These are phyloP conservation scores for Yarrowia sp. DNA, from an alignment of 805 yeast species.

Conservation along the genomic window DNA sequence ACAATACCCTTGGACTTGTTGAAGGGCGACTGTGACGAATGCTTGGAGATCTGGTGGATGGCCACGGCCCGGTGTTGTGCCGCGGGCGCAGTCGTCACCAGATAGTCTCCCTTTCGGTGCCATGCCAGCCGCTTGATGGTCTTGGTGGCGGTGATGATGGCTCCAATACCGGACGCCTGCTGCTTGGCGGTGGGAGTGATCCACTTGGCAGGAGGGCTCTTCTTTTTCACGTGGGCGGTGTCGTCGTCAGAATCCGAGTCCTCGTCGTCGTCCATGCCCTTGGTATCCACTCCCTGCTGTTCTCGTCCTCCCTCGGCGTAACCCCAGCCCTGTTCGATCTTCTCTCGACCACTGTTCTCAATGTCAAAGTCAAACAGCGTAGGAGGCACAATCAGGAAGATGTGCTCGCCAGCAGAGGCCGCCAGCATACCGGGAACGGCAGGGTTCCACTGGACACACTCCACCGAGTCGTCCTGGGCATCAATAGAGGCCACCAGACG, in stretches of 20 bases:
- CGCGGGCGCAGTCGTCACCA: constrained; percentile 95
- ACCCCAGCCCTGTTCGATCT: constrained; percentile 92
- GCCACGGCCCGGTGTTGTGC: constrained; percentile 86
- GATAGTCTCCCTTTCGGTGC: constrained; percentile 98
- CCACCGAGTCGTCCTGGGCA: constrained; percentile 75
- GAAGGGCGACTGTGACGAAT: constrained; percentile 95
- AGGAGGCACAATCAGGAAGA: constrained; percentile 85
- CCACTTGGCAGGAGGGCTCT: constrained; percentile 76
- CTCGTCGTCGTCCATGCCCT: constrained; percentile 48
- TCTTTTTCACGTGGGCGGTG: constrained; percentile 47
- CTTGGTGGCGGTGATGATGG: constrained; percentile 68
- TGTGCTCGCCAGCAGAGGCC: constrained; percentile 79
- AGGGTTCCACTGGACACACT: constrained; percentile 90
- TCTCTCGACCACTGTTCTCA: constrained; percentile 79
- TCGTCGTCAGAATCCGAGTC: constrained; percentile 51
- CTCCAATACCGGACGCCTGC: constrained; percentile 68
- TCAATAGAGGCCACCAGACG: constrained; percentile 50
- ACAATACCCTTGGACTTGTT: constrained; percentile 89
- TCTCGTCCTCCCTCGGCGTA: constrained; percentile 57
- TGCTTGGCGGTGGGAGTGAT: constrained; percentile 73
- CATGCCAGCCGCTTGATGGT: constrained; percentile 84
- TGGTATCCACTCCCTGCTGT: constrained; percentile 45
- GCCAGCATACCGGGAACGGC: constrained; percentile 73
- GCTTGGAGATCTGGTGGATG: constrained; percentile 93
- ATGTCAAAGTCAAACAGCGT: constrained; percentile 79